Evolutionary conservation across 768 basidiomycete species (phyloP).

Genomic region (Exidia glandulosa): DNA sequence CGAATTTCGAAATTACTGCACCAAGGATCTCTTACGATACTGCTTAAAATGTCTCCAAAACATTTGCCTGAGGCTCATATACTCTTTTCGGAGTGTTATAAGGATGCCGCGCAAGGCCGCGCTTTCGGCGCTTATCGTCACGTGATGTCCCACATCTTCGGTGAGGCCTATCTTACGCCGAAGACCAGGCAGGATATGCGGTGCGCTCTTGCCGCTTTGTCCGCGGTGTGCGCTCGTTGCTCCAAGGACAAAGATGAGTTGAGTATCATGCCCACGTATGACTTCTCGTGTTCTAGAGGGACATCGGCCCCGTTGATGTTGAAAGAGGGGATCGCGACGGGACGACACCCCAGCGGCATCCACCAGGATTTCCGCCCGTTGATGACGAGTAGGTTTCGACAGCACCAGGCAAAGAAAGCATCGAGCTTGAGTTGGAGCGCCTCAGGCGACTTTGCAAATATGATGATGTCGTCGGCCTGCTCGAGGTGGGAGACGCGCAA

Average conservation of each 20-base stretch:
- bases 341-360: constrained; percentile 12
- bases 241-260: neutral
- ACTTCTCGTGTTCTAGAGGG: neutral
- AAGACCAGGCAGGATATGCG: constrained; percentile 10
- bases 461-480: constrained; percentile 18
- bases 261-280: neutral
- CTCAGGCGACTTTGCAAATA: constrained; percentile 10
- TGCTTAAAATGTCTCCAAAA: too few species aligned
- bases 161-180: too few species aligned
- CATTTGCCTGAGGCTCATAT: too few species aligned
- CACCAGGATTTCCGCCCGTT: constrained; percentile 15
- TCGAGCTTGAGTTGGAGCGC: constrained; percentile 13
- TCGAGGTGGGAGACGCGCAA: constrained; percentile 6
- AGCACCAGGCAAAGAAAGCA: constrained; percentile 13
- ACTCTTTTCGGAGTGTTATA: too few species aligned
- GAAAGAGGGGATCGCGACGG: neutral
- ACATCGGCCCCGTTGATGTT: constrained; percentile 3
- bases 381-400: constrained; percentile 15
- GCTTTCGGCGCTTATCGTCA: too few species aligned
- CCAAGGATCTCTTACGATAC: too few species aligned
- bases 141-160: too few species aligned
- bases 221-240: constrained; percentile 7
- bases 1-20: too few species aligned
- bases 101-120: too few species aligned
- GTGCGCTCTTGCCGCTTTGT: constrained; percentile 10